Conservation (phyloP, 2,329 filamentous ascomycete genomes). For the Fusarium longipes region DNA sequence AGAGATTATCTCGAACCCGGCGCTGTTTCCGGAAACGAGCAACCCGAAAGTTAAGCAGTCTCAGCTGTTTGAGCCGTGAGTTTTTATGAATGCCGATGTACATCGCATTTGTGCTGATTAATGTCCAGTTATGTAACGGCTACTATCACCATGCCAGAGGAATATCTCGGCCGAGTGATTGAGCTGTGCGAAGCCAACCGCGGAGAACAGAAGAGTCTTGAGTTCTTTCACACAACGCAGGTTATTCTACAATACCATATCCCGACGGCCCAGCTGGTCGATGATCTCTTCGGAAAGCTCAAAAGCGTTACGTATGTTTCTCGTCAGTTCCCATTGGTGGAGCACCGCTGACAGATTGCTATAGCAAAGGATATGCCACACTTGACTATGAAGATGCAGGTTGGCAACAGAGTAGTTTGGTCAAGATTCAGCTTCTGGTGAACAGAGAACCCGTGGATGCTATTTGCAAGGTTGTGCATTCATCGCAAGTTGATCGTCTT, state of each 20-base stretch:
- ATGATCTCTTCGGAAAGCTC: conserved; percentile 96
- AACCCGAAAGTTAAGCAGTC: conserved; percentile 59
- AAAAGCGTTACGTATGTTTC: conserved; percentile 79
- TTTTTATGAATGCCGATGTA: neutral
- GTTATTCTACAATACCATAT: conserved; percentile 95
- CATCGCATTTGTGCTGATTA: neutral
- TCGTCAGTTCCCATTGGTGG: rapidly evolving
- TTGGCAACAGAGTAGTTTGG: conserved; percentile 81
- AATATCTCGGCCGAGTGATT: conserved; percentile 93
- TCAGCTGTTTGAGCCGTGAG: conserved; percentile 63
- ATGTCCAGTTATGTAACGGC: conserved; percentile 72
- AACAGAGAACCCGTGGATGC: conserved; percentile 95
- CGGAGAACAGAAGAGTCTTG: conserved; percentile 86
- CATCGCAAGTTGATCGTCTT: conserved; percentile 81
- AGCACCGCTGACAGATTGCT: neutral
- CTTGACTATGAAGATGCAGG: conserved; percentile 97
- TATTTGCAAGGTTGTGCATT: conserved; percentile 89
- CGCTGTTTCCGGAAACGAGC: conserved; percentile 81
- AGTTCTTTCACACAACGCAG: conserved; percentile 91
- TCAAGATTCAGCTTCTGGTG: conserved; percentile 91
- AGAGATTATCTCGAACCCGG: conserved; percentile 84
- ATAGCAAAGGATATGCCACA: conserved; percentile 87
- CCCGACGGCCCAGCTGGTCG: conserved; percentile 88
- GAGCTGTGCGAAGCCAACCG: conserved; percentile 93
- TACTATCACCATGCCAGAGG: conserved; percentile 91